A percentile compares a stretch with the other conserved stretches of the same genome.
Evolutionary conservation across 2,329 filamentous ascomycete genomes (phyloP).

Genomic region (Bimuria novae-zelandiae): DNA sequence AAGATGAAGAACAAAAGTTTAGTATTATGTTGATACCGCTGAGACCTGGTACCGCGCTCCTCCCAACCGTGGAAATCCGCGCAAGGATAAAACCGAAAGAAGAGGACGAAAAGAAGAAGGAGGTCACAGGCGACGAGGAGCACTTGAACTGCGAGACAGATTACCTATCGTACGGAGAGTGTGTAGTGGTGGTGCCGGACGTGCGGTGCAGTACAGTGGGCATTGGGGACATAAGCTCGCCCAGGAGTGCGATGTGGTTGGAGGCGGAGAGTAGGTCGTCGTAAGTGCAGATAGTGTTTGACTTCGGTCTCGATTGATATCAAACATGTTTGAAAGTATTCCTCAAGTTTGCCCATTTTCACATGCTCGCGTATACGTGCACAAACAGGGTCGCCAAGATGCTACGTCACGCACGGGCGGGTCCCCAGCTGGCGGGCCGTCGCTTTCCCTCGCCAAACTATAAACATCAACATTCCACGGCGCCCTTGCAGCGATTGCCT

Average conservation of each 20-base stretch:
- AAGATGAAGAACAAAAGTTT: constrained; percentile 58
- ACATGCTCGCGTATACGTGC: background rate
- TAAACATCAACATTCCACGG: background rate
- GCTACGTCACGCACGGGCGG: background rate
- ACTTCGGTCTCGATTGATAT: background rate
- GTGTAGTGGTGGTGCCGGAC: constrained; percentile 74
- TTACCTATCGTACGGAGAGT: constrained; percentile 76
- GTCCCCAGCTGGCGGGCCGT: background rate
- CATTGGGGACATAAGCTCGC: constrained; percentile 33
- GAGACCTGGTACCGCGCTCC: constrained; percentile 74
- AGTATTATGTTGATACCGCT: constrained; percentile 80
- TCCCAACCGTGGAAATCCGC: constrained; percentile 79
- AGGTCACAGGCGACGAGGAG: constrained; percentile 23
- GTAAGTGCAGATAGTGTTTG: background rate
- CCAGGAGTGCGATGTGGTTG: constrained; percentile 36
- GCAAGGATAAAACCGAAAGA: constrained; percentile 53
- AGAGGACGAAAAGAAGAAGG: constrained; percentile 31
- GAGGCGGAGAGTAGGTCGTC: constrained; percentile 20
- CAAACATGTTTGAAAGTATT: too few relatives aligned
- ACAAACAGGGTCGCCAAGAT: background rate
- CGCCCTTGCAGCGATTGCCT: constrained; percentile 1
- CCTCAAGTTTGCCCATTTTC: too few relatives aligned
- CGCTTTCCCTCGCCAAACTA: background rate
- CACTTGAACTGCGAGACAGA: constrained; percentile 73
- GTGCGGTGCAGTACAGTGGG: constrained; percentile 65